Evolutionary conservation across 1,284 basidiomycete genomes (phyloP).

Genomic region (Cutaneotrichosporon spelunceum): DNA sequence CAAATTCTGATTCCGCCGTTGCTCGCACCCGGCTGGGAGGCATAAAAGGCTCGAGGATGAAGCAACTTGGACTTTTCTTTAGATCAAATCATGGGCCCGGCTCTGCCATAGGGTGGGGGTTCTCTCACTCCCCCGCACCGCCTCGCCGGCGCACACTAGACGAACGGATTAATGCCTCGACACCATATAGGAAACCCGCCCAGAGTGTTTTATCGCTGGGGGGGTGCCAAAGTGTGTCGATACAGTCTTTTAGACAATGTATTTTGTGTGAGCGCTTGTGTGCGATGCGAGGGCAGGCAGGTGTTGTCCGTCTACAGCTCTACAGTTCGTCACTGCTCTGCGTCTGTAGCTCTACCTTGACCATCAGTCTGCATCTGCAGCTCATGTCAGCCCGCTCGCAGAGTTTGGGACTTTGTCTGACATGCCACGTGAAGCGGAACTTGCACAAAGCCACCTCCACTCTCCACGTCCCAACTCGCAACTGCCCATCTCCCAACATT

Average conservation of each 20-base stretch:
- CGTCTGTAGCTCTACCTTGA: not conserved
- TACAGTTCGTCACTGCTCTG: too few relatives aligned
- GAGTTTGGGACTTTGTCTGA: too few relatives aligned
- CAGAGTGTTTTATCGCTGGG: conserved; percentile 19
- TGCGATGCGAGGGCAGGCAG: not conserved
- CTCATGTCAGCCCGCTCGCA: not conserved
- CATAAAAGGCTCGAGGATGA: conserved; percentile 1
- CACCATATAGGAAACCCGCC: conserved; percentile 45
- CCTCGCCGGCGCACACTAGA: conserved; percentile 40
- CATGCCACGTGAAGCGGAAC: not conserved
- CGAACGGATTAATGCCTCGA: conserved; percentile 52
- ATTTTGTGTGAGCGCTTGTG: not conserved
- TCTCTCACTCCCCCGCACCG: conserved; percentile 7
- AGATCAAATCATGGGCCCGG: conserved; percentile 41
- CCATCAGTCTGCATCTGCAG: not conserved
- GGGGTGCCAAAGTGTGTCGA: conserved; percentile 43
- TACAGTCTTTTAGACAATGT: conserved; percentile 29
- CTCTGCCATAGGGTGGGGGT: conserved; percentile 31
- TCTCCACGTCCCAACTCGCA: not conserved
- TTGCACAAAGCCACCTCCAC: not conserved
- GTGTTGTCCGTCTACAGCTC: not conserved
- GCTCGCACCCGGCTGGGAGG: not conserved
- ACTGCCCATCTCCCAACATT: not conserved
- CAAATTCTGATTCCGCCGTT: not conserved
- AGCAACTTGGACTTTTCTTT: conserved; percentile 18